Evolutionary conservation across 108 stramenopile species (phyloP).

Genomic region (Cyclostephanos tholiformis): DNA sequence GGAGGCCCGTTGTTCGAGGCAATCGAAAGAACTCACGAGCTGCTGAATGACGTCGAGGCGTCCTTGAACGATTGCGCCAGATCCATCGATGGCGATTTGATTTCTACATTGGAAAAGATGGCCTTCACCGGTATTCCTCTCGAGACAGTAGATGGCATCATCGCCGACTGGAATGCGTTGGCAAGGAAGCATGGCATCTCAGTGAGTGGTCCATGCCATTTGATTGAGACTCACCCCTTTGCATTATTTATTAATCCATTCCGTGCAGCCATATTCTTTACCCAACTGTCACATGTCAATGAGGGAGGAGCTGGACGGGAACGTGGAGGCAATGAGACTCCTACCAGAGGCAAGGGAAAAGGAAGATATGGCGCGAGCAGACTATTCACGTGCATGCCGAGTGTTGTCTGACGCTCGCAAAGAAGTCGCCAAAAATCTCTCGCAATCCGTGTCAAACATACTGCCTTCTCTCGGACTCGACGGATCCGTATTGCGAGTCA

Average conservation of each 20-base stretch:
- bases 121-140: constrained; percentile 47
- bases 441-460: constrained; percentile 57
- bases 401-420: constrained; percentile 53
- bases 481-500: constrained; percentile 57
- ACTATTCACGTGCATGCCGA: constrained; percentile 51
- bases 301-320: constrained; percentile 73
- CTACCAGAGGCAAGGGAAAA: constrained; percentile 60
- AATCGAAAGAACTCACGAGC: constrained; percentile 69
- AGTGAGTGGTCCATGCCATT: constrained; percentile 2
- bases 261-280: constrained; percentile 44
- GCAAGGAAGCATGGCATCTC: constrained; percentile 81
- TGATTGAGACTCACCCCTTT: not conserved
- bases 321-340: constrained; percentile 57
- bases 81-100: constrained; percentile 62
- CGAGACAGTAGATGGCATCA: constrained; percentile 63
- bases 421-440: constrained; percentile 50
- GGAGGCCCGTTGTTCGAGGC: constrained; percentile 41
- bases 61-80: constrained; percentile 57
- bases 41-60: constrained; percentile 69
- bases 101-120: constrained; percentile 51
- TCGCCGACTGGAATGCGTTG: constrained; percentile 81
- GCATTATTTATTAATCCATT: not conserved
- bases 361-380: constrained; percentile 53
- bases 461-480: constrained; percentile 75
- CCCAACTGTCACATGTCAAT: constrained; percentile 68